Percentiles rank a stretch among this genome's conserved stretches.
These are phyloP conservation scores for Strobilomyces confusus DNA, from an alignment of 768 basidiomycete species.

Conservation along the genomic window DNA sequence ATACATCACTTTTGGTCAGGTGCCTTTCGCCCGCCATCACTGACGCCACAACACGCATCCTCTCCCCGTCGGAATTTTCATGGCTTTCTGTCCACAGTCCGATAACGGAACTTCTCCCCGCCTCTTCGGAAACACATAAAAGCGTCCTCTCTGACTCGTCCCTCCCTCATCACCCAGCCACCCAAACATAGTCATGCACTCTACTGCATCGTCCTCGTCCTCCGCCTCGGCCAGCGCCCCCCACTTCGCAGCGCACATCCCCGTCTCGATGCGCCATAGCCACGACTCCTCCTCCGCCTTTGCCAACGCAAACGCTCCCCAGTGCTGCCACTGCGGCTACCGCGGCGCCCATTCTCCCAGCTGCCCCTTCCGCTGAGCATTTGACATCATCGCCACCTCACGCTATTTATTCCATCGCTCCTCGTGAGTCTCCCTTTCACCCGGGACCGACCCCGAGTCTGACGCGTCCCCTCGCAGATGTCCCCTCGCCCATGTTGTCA, in stretches of 20 bases:
- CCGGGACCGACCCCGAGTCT: neutral
- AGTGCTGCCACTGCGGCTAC: constrained; percentile 77
- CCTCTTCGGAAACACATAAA: constrained; percentile 27
- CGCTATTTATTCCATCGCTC: constrained; percentile 27
- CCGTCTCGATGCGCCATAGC: constrained; percentile 22
- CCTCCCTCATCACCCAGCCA: neutral
- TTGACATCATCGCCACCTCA: constrained; percentile 6
- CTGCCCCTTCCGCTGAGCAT: constrained; percentile 61
- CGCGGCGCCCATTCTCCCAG: constrained; percentile 55
- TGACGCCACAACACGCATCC: constrained; percentile 38
- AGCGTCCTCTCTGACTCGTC: constrained; percentile 8
- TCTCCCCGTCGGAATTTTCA: constrained; percentile 31
- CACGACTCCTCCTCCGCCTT: constrained; percentile 28
- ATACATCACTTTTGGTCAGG: constrained; percentile 25
- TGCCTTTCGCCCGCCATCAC: constrained; percentile 34
- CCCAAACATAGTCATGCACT: neutral
- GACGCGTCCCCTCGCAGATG: constrained; percentile 12
- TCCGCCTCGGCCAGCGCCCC: constrained; percentile 1
- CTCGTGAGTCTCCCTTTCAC: constrained; percentile 15
- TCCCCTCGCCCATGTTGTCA: constrained; percentile 27
- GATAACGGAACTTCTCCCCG: constrained; percentile 35
- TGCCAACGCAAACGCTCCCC: constrained; percentile 57
- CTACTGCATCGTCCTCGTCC: constrained; percentile 2
- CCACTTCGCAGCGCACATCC: constrained; percentile 6
- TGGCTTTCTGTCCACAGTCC: constrained; percentile 31